Percentiles rank a stretch among this genome's conserved stretches.
Evolutionary conservation across 2,329 filamentous ascomycete genomes (phyloP).

Genomic region (Fusarium piperis): DNA sequence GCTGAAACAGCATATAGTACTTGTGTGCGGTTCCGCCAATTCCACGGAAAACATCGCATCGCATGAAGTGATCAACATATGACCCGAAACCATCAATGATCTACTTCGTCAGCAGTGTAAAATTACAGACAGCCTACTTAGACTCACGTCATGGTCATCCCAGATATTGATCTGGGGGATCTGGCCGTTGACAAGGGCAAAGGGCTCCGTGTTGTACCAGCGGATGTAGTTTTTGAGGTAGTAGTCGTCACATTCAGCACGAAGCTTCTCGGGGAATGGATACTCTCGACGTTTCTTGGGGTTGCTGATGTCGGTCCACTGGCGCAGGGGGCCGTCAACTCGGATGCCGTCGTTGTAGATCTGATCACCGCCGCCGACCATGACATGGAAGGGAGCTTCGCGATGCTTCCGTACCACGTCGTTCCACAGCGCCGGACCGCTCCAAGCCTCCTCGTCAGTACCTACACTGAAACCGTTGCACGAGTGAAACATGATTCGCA

Average conservation of each 20-base stretch:
- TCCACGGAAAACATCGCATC: slow-evolving; percentile 88
- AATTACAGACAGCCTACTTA: not conserved
- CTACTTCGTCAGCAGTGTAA: slow-evolving; percentile 57
- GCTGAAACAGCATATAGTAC: slow-evolving; percentile 98
- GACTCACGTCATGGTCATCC: slow-evolving; percentile 87
- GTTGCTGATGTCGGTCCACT: slow-evolving; percentile 86
- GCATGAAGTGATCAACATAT: slow-evolving; percentile 94
- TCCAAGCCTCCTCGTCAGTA: slow-evolving; percentile 86
- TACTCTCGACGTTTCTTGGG: slow-evolving; percentile 82
- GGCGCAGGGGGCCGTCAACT: slow-evolving; percentile 81
- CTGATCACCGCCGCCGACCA: slow-evolving; percentile 93
- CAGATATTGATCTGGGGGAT: slow-evolving; percentile 98
- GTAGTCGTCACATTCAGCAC: slow-evolving; percentile 86
- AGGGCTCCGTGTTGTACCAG: slow-evolving; percentile 86
- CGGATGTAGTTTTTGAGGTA: slow-evolving; percentile 90
- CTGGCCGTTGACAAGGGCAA: slow-evolving; percentile 85
- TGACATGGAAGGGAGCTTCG: slow-evolving; percentile 88
- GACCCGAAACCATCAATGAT: slow-evolving; percentile 94
- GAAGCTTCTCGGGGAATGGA: slow-evolving; percentile 81
- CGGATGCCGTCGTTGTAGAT: slow-evolving; percentile 96
- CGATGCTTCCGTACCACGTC: slow-evolving; percentile 88
- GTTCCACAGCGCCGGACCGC: slow-evolving; percentile 93
- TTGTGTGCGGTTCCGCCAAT: slow-evolving; percentile 94
- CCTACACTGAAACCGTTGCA: slow-evolving; percentile 96
- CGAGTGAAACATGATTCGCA: slow-evolving; percentile 99